Base-by-base conservation (phyloP, 2,329 filamentous ascomycete genomes). In the Hymenoscyphus salicellus region DNA sequence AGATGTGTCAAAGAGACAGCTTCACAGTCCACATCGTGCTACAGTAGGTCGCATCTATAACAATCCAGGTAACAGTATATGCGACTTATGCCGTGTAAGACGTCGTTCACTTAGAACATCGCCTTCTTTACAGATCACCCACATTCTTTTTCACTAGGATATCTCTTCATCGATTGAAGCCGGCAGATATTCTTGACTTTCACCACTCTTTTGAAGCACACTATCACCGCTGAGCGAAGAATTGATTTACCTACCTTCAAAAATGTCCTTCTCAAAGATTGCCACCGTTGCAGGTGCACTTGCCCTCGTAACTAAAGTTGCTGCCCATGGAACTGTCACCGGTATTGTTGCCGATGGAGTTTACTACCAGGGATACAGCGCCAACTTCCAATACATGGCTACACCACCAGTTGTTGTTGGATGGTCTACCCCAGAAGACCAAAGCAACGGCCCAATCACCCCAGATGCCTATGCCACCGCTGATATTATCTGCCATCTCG, bases 401-500 rank as follows among this genome's bases (percentile, higher is more conserved):
- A 65, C 60, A 32, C 68, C 68, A n/a, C 74, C 72, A 23, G 72
- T 64, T 11, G 69, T 73, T 46, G 69, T 76, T 61, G 80, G 78
- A 20, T 82, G 80, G 80, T 74, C 77, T 1, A 78, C 60, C 10
- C 73, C 78, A 46, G 72, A 76, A 49, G 78, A 83, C 68, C 70
- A 68, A 2, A 76, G 79, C 70, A 80, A 80, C 65, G 80, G 81
- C 20, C 82, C 79, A 74, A 80, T 85, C 62, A 78, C 78, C 23
- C 83, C 84, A 14, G 77, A 76, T 62, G 74, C 75, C 28, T 82
- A 80, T 65, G 69, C 66, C 20, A 70, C 68, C 46, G 69, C 76
- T 1, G 80, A 83, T 60, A 84, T 84, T 68, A 79, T 82, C 72
- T 84, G 83, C 72, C 81, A 83, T 72, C 76, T 75, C 20, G 73